phyloP scores from a whole-genome alignment of 2,329 filamentous ascomycete genomes.

The Fusarium multiceps region DNA sequence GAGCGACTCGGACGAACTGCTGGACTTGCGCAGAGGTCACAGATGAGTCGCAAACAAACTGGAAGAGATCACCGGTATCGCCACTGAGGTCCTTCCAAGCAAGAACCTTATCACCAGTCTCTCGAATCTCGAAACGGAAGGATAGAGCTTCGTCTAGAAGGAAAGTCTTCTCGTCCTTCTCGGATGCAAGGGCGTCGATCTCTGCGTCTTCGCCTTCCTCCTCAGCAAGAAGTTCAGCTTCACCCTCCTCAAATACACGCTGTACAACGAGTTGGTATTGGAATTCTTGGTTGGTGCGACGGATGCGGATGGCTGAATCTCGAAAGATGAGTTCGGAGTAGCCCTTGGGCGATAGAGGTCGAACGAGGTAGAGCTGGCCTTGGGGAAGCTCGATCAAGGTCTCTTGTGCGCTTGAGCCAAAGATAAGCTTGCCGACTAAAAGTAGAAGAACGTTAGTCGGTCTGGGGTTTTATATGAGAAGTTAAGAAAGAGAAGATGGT shows the following conservation, averaged over 20 bases:
- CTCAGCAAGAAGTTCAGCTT: slow-evolving; percentile 89
- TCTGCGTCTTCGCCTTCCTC: slow-evolving; percentile 87
- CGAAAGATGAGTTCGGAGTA: slow-evolving; percentile 99
- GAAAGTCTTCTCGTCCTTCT: slow-evolving; percentile 98
- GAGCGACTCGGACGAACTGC: slow-evolving; percentile 83
- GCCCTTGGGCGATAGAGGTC: slow-evolving; percentile 93
- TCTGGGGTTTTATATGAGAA: background rate
- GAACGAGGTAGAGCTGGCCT: slow-evolving; percentile 96
- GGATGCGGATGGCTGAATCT: slow-evolving; percentile 91
- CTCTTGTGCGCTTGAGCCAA: slow-evolving; percentile 88
- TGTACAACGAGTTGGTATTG: slow-evolving; percentile 98
- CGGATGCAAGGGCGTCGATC: slow-evolving; percentile 76
- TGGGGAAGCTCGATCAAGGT: slow-evolving; percentile 93
- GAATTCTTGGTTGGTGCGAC: slow-evolving; percentile 92
- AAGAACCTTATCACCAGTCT: slow-evolving; percentile 84
- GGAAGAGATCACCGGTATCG: slow-evolving; percentile 93
- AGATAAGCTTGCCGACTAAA: slow-evolving; percentile 90
- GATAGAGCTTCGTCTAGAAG: slow-evolving; percentile 91
- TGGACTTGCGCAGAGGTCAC: slow-evolving; percentile 77
- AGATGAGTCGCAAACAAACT: slow-evolving; percentile 91
- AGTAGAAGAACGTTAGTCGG: slow-evolving; percentile 23
- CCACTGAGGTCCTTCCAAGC: slow-evolving; percentile 96
- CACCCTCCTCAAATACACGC: slow-evolving; percentile 95
- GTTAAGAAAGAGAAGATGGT: background rate
- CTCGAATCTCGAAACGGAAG: slow-evolving; percentile 84